Conservation (phyloP, 2,329 filamentous ascomycete genomes). For the Alternaria sp. region DNA sequence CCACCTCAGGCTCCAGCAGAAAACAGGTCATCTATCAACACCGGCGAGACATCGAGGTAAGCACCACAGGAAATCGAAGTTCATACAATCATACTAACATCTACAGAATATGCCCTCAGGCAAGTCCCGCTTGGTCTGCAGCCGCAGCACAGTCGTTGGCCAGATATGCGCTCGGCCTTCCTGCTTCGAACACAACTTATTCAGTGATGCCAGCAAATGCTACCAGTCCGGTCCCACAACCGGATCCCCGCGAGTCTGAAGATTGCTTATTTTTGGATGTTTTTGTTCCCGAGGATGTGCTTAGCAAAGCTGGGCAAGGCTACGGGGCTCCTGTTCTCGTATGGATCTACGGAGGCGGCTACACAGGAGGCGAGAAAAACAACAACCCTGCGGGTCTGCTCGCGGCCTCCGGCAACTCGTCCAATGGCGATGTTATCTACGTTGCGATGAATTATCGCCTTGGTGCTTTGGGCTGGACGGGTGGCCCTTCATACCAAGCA, state of each 20-base stretch:
- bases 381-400: slow-evolving; percentile 51
- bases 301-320: slow-evolving; percentile 41
- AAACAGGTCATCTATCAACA: slow-evolving; percentile 55
- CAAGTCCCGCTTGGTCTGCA: slow-evolving; percentile 52
- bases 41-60: slow-evolving; percentile 47
- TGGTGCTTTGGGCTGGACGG: slow-evolving; percentile 47
- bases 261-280: slow-evolving; percentile 60
- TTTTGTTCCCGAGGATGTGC: slow-evolving; percentile 51
- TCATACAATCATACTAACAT: background rate
- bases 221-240: slow-evolving; percentile 25
- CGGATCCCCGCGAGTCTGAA: slow-evolving; percentile 47
- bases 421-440: slow-evolving; percentile 52
- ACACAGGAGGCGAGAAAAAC: slow-evolving; percentile 47
- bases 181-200: slow-evolving; percentile 40
- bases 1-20: slow-evolving; percentile 53
- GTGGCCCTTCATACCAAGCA: slow-evolving; percentile 43
- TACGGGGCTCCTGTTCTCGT: slow-evolving; percentile 54
- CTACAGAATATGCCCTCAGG: slow-evolving; percentile 45
- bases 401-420: slow-evolving; percentile 50
- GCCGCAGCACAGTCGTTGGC: slow-evolving; percentile 44
- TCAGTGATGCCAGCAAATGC: slow-evolving; percentile 34
- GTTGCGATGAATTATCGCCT: slow-evolving; percentile 57
- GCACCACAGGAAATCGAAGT: slow-evolving; percentile 10
- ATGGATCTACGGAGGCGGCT: slow-evolving; percentile 60
- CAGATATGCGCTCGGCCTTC: slow-evolving; percentile 33